Conservation (phyloP, 768 basidiomycete genomes). For the Leccinum boreale region DNA sequence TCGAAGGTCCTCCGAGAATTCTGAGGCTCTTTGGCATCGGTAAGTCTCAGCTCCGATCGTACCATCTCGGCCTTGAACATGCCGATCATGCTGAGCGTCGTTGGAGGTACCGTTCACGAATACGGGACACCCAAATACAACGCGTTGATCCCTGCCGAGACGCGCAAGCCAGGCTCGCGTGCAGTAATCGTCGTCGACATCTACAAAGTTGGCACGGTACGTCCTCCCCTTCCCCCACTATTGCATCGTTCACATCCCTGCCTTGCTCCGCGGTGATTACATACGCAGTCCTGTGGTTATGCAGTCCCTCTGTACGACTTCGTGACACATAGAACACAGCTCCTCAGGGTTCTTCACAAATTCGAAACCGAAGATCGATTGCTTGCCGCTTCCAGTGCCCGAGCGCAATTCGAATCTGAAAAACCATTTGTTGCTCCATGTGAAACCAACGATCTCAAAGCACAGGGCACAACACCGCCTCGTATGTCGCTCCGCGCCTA, state of each 20-base stretch:
- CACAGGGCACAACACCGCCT: conserved; percentile 1
- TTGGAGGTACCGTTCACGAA: conserved; percentile 55
- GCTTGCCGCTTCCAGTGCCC: not conserved
- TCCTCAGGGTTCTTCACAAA: conserved; percentile 40
- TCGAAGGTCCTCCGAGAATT: conserved; percentile 59
- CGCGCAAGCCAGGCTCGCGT: conserved; percentile 55
- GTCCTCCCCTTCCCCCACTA: conserved; percentile 10
- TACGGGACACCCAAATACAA: conserved; percentile 62
- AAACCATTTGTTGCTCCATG: not conserved
- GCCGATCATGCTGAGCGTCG: not conserved
- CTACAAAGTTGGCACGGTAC: conserved; percentile 48
- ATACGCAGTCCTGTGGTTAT: conserved; percentile 59
- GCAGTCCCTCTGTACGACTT: conserved; percentile 62
- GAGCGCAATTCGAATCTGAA: not conserved
- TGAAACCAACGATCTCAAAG: conserved; percentile 8
- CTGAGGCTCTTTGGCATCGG: conserved; percentile 57
- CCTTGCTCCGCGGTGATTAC: not conserved
- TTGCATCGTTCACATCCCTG: not conserved
- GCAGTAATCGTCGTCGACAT: conserved; percentile 58
- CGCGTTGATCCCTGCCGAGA: conserved; percentile 42
- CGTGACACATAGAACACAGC: conserved; percentile 50
- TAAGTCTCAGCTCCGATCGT: conserved; percentile 12
- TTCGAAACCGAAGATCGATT: conserved; percentile 42
- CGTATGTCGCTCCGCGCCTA: conserved; percentile 47
- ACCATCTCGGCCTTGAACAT: conserved; percentile 6